These are phyloP conservation scores for Tetracentron sinense DNA, from an alignment of 164 flowering plant genomes.

Conservation along the genomic window DNA sequence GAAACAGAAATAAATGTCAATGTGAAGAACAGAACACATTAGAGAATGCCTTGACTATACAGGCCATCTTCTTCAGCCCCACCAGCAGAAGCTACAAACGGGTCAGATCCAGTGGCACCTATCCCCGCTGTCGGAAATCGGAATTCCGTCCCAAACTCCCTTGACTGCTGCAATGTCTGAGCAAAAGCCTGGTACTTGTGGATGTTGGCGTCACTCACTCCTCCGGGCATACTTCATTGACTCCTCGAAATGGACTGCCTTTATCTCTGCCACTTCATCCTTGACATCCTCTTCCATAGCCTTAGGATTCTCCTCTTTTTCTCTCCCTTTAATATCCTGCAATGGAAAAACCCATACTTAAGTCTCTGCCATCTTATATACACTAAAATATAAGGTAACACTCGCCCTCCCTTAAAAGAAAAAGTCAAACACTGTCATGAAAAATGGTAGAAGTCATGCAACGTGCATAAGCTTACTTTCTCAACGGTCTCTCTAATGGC, in stretches of 20 bases:
- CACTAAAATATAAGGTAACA: background rate
- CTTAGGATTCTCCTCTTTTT: conserved; percentile 64
- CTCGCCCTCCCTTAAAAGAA: no score
- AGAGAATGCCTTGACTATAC: conserved; percentile 48
- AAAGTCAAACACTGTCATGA: no score
- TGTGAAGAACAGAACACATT: no score
- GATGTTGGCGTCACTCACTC: conserved; percentile 83
- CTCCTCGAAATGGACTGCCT: conserved; percentile 75
- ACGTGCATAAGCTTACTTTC: conserved; percentile 41
- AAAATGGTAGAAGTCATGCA: background rate
- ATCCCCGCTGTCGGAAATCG: conserved; percentile 44
- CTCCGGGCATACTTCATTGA: conserved; percentile 82
- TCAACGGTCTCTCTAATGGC: conserved; percentile 86
- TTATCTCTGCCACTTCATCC: conserved; percentile 81
- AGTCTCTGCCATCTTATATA: no score
- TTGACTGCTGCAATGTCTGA: conserved; percentile 75
- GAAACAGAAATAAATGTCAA: no score
- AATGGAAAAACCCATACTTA: no score
- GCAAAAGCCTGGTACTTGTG: conserved; percentile 86
- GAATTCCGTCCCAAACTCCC: conserved; percentile 78
- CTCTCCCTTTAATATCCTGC: conserved; percentile 77
- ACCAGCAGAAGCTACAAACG: conserved; percentile 58
- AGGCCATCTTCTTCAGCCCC: conserved; percentile 66
- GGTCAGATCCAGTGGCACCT: conserved; percentile 42
- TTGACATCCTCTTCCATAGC: conserved; percentile 80